Base-by-base conservation (phyloP, 208 protist species). In the Strigomonas culicis region DNA sequence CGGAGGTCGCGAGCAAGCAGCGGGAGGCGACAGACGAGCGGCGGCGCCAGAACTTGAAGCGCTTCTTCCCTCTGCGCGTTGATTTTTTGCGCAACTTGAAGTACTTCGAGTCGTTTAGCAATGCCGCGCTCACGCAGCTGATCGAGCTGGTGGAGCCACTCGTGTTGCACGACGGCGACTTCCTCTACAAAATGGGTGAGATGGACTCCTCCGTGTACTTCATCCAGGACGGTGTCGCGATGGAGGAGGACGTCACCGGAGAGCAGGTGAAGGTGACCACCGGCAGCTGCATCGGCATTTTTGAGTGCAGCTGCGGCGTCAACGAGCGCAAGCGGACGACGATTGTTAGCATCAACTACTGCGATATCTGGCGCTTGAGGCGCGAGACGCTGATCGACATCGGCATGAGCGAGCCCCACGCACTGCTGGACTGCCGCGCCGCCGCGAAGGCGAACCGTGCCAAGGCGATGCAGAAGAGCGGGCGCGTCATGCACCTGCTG, bases 161-260 rank as follows among this genome's bases (percentile, higher is more conserved):
- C 28, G 89, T 95, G 19, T 74, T 95, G 31, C 89, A 93, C 71
- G 72, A 93, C 66, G 78, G 84, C 4, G 86, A 95, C 66, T 74
- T 62, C 44, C 68, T 95, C 0, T 93, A 86, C 66, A 70, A 67
- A 1, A 67, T 52, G 17, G 82, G 80, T 0, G 72, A 83, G 31
- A 79, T 86, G 51, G 84, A 95, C 68, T 82, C 89, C 8, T 90
- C 82, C 0, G 78, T 80, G 1, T 93, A 95, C 62, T 95, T 95
- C 74, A 77, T 95, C 2, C 82, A 88, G 53, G 89, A 95, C 58
- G 89, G 89, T 15, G 74, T 84, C 2, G 86, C 86, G 2, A 74
- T 85, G 30, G 58, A 78, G 41, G 60, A 74, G 7, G 80, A 90
- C 21, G 69, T 63, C 7, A 51, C 69, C 22, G 84, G 80, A 1